Conservation (phyloP, 768 basidiomycete genomes). For the Macrocybe gigantea region DNA sequence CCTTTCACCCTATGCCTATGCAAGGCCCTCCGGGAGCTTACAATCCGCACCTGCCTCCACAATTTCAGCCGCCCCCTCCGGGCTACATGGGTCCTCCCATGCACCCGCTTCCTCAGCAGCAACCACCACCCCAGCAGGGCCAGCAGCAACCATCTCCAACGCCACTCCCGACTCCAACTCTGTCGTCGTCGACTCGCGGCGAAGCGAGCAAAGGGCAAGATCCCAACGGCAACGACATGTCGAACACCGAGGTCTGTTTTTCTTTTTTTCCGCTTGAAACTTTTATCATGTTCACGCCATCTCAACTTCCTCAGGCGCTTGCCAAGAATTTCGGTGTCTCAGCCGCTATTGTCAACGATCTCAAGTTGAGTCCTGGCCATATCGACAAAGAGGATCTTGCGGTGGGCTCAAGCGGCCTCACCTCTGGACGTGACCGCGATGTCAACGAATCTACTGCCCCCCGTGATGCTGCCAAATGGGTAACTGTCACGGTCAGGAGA, state of each 20-base stretch:
- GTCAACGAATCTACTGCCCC: slow-evolving; percentile 47
- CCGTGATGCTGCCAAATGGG: slow-evolving; percentile 59
- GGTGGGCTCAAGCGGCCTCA: slow-evolving; percentile 66
- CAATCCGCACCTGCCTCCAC: slow-evolving; percentile 54
- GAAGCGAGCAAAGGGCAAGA: slow-evolving; percentile 66
- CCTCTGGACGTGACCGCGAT: slow-evolving; percentile 63
- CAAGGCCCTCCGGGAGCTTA: slow-evolving; percentile 38
- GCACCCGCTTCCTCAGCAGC: slow-evolving; percentile 30
- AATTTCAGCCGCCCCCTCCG: slow-evolving; percentile 44
- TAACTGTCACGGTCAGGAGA: slow-evolving; percentile 45
- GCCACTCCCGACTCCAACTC: slow-evolving; percentile 14
- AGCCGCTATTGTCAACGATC: slow-evolving; percentile 59
- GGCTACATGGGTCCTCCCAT: slow-evolving; percentile 13
- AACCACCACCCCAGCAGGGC: slow-evolving; percentile 26
- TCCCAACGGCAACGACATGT: slow-evolving; percentile 76
- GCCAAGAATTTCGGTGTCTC: slow-evolving; percentile 80
- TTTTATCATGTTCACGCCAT: neutral
- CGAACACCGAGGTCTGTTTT: slow-evolving; percentile 49
- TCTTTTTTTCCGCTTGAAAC: neutral
- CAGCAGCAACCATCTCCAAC: slow-evolving; percentile 18
- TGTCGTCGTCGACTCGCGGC: slow-evolving; percentile 14
- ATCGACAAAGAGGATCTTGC: slow-evolving; percentile 70
- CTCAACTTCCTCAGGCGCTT: slow-evolving; percentile 37
- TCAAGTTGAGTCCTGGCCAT: slow-evolving; percentile 42
- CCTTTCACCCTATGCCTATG: slow-evolving; percentile 32